Evolutionary conservation across 305 asterid species (phyloP), one percentile per base, ranked within the genome.

Genomic region (Plantago lanceolata): DNA sequence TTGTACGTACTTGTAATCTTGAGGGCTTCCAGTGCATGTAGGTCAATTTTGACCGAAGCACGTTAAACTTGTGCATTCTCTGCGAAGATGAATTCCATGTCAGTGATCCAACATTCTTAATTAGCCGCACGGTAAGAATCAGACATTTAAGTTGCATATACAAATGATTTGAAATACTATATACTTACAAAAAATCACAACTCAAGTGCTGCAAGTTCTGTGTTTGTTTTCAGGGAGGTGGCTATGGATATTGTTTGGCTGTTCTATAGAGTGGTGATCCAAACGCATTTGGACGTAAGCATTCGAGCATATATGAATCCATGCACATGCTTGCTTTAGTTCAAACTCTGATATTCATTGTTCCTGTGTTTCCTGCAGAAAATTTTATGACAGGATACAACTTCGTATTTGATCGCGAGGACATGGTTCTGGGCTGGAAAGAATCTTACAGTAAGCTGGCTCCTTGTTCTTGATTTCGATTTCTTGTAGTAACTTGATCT

Each of bases 231-330:
- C 86, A 89, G 93, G 85, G 78, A 48, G 83, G 61, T 3, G 44
- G 84, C 47, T 29, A 8, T 48, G 76, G 81, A 17, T 92, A 70
- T 64, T 89, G 98, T 71, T 80, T 92, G 83, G 95, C 88, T 65
- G 56, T 92, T 15, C 76, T 87, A 70, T 79, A 80, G 74, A 92
- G 96, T 45, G 77, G 59, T 35, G 93, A 89, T 63, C 55, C 87
- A 24, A 78, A 92, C 85, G 80, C 89, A 68, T 89, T 89, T 77
- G 98, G 98, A 70, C 96, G 98, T 86, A 71, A 92, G 98, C 83
- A 70, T 63, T 11, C 45, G 3, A 40, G 15, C 45, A 14, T 28
- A 14, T 28, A n/a, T 14, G 12, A 29, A n/a, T 56, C 45, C 16
- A 28, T 26, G 59, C 40, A 15, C 24, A 4, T 15, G 11, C 29